A percentile compares a stretch with the other conserved stretches of the same genome.
phyloP scores from a whole-genome alignment of 1,139 yeast species.

The Hyphopichia fennica region DNA sequence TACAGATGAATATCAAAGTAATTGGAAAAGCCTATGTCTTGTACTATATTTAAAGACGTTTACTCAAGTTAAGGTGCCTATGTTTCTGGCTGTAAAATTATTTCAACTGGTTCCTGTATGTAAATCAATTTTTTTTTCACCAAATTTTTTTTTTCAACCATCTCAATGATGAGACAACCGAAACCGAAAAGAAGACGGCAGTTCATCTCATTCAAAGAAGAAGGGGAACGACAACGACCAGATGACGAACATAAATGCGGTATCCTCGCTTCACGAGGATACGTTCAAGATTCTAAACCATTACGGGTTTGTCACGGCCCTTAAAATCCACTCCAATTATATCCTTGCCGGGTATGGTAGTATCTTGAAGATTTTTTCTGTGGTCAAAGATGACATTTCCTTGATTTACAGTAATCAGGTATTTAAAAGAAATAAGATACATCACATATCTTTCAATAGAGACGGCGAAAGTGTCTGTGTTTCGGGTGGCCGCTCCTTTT shows the following conservation, averaged over 20 bases:
- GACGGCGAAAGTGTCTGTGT: conserved; percentile 38
- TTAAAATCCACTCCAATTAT: conserved; percentile 41
- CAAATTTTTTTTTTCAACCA: no score
- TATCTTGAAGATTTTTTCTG: conserved; percentile 51
- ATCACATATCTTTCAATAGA: conserved; percentile 54
- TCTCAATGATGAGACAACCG: no score
- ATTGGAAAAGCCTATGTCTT: no score
- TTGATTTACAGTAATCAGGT: conserved; percentile 45
- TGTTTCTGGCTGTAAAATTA: no score
- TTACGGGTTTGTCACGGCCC: conserved; percentile 74
- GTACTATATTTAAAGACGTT: no score
- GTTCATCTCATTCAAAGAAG: neutral
- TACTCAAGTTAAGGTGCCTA: no score
- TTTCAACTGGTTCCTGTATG: no score
- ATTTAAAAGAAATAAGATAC: conserved; percentile 74
- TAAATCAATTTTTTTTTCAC: no score
- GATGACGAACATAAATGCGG: conserved; percentile 9
- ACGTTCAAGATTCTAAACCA: conserved; percentile 34
- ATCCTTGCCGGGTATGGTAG: conserved; percentile 81
- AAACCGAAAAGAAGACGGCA: no score
- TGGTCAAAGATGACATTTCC: conserved; percentile 33
- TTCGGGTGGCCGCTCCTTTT: conserved; percentile 76
- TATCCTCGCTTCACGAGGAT: conserved; percentile 20
- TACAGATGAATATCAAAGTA: no score
- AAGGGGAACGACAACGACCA: neutral